phyloP scores from a whole-genome alignment of 2,329 filamentous ascomycete species.

The Phyllosticta citriasiana region DNA sequence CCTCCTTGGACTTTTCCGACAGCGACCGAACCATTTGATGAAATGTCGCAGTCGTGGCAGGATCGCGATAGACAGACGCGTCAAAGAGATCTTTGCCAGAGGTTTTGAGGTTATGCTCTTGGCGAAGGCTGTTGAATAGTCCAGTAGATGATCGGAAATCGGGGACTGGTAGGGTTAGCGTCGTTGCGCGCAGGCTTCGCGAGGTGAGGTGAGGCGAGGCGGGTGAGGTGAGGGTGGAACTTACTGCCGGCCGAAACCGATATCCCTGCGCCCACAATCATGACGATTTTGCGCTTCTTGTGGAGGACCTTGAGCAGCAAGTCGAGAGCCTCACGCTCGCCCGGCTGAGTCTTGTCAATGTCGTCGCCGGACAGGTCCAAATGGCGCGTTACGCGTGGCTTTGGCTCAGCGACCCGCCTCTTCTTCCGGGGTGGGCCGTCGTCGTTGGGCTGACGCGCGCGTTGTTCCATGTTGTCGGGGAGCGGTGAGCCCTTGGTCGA shows the following conservation, averaged over 20 bases:
- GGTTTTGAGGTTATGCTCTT: constrained; percentile 80
- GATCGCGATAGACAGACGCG: constrained; percentile 92
- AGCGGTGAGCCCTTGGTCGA: constrained; percentile 37
- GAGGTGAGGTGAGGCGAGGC: constrained; percentile 11
- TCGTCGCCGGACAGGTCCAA: constrained; percentile 47
- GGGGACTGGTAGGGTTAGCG: constrained; percentile 50
- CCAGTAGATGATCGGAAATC: constrained; percentile 91
- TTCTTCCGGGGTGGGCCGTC: constrained; percentile 64
- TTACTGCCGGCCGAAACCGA: constrained; percentile 88
- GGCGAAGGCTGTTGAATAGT: constrained; percentile 75
- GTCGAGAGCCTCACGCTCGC: constrained; percentile 54
- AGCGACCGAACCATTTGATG: constrained; percentile 93
- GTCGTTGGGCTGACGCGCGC: constrained; percentile 31
- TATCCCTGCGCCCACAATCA: constrained; percentile 92
- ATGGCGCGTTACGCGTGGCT: constrained; percentile 69
- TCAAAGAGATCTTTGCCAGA: constrained; percentile 96
- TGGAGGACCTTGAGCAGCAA: constrained; percentile 64
- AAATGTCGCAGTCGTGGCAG: constrained; percentile 78
- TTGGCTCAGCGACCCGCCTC: constrained; percentile 54
- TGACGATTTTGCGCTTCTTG: constrained; percentile 91
- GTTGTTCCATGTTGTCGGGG: constrained; percentile 34
- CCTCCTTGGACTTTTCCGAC: constrained; percentile 64
- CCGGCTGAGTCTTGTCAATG: constrained; percentile 44
- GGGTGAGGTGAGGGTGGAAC: constrained; percentile 27
- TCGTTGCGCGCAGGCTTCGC: constrained; percentile 13